Evolutionary conservation across 1,284 basidiomycete species (phyloP), one percentile per base, ranked within the genome.

Genomic region (Ganoderma sinense): DNA sequence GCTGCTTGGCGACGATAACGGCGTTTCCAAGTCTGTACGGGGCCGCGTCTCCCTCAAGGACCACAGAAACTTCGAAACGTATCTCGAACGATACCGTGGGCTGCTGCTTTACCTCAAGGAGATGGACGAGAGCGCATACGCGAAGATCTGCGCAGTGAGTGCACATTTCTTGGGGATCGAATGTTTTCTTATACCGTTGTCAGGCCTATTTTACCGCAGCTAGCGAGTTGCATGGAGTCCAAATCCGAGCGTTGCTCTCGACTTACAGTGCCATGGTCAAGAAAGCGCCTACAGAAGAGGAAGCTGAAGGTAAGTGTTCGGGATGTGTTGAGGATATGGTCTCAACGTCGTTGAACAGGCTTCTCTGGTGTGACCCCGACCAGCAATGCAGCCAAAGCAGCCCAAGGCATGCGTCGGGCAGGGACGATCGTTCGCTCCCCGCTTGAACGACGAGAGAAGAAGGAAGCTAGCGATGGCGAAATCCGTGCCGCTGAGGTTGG

Each of bases 101-200:
- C 80, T 99, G 62, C 90, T 99, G 81, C 85, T 99, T 18, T 99
- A 97, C 78, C 83, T 98, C 73, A 97, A 97, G 79, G 97, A 99
- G 83, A 97, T 98, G 91, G 96, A 97, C 69, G 94, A 97, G 79
- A 82, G 81, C 64, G 81, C 91, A 36, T 98, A 97, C 80, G 92
- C 90, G 56, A 94, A 93, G 77, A 82, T 97, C 41, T 98, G 96
- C 78, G 93, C 92, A 62, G 96, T 97, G 78, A 69, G 94, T 53
- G 53, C 51, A 45, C 40, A 55, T 48, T 18, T 10, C 16, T 20
- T 39, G 31, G 11, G 4, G 2, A 56, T 43, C 5, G 7, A 20
- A 8, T 36, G 20, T 58, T 3, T 41, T 36, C 40, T 65, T 20
- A 56, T 20, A 53, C 61, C 31, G 31, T 31, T 56, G 64, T 61